Conservation (phyloP, 202 grass and related monocot genomes). For the Musa balbisiana region DNA sequence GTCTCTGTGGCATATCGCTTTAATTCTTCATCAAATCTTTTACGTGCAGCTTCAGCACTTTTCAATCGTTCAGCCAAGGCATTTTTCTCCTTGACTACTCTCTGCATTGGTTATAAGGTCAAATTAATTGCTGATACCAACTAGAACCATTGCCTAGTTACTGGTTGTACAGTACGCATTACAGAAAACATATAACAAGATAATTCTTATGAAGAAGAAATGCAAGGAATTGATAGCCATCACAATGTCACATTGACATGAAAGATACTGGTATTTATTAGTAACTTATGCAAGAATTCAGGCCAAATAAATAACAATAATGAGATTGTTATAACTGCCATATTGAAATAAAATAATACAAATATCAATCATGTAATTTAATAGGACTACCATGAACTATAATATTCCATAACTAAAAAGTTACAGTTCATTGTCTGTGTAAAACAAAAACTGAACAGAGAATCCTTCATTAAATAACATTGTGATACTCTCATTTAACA, state of each 20-base stretch:
- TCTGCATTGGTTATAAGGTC: conserved; percentile 40
- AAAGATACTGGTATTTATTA: background rate
- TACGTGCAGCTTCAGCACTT: conserved; percentile 70
- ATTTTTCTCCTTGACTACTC: conserved; percentile 78
- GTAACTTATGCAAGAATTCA: background rate
- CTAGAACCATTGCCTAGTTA: background rate
- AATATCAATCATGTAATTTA: background rate
- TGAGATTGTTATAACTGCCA: background rate
- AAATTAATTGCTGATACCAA: conserved; percentile 1
- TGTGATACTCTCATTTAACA: too few relatives aligned
- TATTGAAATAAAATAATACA: background rate
- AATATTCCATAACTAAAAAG: too few relatives aligned
- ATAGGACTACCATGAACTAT: background rate
- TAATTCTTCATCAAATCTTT: conserved; percentile 76
- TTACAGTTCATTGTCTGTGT: too few relatives aligned
- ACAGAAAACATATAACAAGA: background rate
- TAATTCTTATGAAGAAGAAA: background rate
- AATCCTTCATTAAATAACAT: too few relatives aligned
- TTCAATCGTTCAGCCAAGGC: conserved; percentile 65
- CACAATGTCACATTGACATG: background rate
- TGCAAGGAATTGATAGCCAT: background rate
- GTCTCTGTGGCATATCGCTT: conserved; percentile 71
- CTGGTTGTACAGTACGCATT: background rate
- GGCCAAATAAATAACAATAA: too few relatives aligned
- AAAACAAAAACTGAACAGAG: too few relatives aligned